phyloP scores from a whole-genome alignment of 257 asterid species.

The Lantana camara region DNA sequence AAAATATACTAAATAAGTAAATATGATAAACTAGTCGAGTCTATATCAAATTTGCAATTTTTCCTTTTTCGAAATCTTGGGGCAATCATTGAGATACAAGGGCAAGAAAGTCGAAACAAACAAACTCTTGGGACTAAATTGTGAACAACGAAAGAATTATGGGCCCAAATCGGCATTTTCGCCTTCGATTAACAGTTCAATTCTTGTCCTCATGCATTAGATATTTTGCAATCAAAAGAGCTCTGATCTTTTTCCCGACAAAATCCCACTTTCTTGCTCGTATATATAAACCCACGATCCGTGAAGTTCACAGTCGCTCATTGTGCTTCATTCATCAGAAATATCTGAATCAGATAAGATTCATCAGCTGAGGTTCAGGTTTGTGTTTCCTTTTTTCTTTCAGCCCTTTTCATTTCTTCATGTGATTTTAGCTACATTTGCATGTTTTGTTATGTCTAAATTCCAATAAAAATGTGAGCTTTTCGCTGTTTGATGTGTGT shows the following conservation, averaged over 20 bases:
- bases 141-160: background rate
- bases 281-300: slow-evolving; percentile 25
- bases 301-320: slow-evolving; percentile 27
- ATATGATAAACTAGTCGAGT: too few species aligned
- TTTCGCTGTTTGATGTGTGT: background rate
- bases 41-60: too few species aligned
- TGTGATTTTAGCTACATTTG: slow-evolving; percentile 18
- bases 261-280: slow-evolving; percentile 16
- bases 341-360: slow-evolving; percentile 45
- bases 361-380: slow-evolving; percentile 20
- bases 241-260: slow-evolving; percentile 20
- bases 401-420: background rate
- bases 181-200: too few species aligned
- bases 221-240: slow-evolving; percentile 27
- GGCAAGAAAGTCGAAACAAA: background rate
- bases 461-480: background rate
- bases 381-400: background rate
- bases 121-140: slow-evolving; percentile 6
- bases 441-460: slow-evolving; percentile 22
- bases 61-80: too few species aligned
- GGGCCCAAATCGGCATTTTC: slow-evolving; percentile 14
- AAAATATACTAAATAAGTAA: too few species aligned
- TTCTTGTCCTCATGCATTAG: slow-evolving; percentile 25
- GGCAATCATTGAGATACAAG: background rate
- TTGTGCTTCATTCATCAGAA: slow-evolving; percentile 38